Conservation (phyloP, 441 rosid genomes). For the Pelargonium cotyledonis region DNA sequence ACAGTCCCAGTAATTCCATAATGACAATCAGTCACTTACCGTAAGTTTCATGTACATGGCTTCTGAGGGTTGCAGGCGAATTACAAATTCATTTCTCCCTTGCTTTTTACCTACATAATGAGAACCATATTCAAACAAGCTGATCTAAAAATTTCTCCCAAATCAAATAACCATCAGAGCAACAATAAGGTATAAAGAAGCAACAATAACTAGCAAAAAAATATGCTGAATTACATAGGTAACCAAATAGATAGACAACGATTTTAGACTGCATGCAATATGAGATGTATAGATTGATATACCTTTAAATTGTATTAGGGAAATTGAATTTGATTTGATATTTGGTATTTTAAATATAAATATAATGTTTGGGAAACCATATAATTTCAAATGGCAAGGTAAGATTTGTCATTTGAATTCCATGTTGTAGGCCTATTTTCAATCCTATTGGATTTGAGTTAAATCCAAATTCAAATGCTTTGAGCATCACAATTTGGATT, state of each 20-base stretch:
- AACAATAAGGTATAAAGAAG: not conserved
- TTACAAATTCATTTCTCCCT: conserved; percentile 96
- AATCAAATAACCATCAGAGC: not conserved
- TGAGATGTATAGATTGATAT: too few relatives aligned
- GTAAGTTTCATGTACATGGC: conserved; percentile 97
- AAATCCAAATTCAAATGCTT: too few relatives aligned
- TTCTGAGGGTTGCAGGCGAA: conserved; percentile 92
- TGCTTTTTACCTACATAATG: conserved; percentile 64
- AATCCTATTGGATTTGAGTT: too few relatives aligned
- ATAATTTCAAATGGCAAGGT: too few relatives aligned
- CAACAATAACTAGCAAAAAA: not conserved
- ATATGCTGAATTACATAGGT: not conserved
- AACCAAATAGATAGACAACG: not conserved
- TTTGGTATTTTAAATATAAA: too few relatives aligned
- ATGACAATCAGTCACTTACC: conserved; percentile 37
- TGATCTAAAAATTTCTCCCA: not conserved
- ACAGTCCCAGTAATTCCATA: conserved; percentile 3
- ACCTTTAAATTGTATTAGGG: too few relatives aligned
- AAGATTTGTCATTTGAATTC: too few relatives aligned
- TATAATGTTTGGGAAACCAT: too few relatives aligned
- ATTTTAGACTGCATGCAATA: not conserved
- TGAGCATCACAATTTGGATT: too few relatives aligned
- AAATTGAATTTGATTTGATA: too few relatives aligned
- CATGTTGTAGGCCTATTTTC: too few relatives aligned
- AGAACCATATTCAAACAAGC: conserved; percentile 18